Conservation (phyloP, 176 grass and related monocot species). For the Bolboschoenus planiculmis region DNA sequence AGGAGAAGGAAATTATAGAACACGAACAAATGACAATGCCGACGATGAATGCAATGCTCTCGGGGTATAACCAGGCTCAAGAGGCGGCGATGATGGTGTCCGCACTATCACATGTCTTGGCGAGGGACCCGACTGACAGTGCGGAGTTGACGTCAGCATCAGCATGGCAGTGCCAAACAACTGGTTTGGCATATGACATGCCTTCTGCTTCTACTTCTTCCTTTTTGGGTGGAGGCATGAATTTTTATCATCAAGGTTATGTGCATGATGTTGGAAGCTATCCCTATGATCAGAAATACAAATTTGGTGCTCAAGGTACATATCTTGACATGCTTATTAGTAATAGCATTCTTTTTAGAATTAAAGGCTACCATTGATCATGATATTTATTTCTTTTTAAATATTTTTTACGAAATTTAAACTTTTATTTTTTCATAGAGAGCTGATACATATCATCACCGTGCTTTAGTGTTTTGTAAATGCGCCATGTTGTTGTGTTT, state of each 20-base stretch:
- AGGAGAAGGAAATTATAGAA: neutral
- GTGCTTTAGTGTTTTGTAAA: neutral
- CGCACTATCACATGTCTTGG: constrained; percentile 57
- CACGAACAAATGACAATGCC: constrained; percentile 9
- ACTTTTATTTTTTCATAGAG: too few species aligned
- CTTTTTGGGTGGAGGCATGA: constrained; percentile 17
- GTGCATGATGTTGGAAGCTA: constrained; percentile 20
- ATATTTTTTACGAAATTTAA: too few species aligned
- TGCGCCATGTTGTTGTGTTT: neutral
- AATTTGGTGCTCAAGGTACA: constrained; percentile 19
- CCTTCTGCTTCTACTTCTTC: neutral
- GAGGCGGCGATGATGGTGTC: constrained; percentile 73
- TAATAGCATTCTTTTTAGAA: neutral
- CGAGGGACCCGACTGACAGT: constrained; percentile 9
- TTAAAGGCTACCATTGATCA: too few species aligned
- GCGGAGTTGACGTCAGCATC: too few species aligned
- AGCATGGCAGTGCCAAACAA: neutral
- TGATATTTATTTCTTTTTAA: neutral
- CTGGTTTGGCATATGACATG: neutral
- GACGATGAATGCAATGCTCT: constrained; percentile 26
- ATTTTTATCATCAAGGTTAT: constrained; percentile 26
- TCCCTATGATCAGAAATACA: neutral
- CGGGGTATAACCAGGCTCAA: constrained; percentile 35
- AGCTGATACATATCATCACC: too few species aligned
- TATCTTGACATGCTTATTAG: neutral